Conservation (phyloP, 257 asterid genomes). For the Asclepias syriaca region DNA sequence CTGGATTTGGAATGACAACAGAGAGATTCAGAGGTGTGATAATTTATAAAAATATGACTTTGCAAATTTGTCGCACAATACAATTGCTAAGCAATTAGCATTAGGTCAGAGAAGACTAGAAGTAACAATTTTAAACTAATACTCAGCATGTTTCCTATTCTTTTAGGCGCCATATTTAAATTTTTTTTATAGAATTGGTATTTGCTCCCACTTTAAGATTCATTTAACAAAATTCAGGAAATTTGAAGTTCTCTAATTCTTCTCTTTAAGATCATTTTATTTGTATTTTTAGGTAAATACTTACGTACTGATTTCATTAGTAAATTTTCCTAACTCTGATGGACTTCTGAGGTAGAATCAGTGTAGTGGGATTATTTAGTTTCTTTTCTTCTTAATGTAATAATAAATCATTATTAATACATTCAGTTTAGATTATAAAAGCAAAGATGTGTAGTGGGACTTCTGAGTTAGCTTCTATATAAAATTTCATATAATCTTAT, state of each 20-base stretch:
- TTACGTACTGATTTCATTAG: neutral
- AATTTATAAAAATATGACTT: neutral
- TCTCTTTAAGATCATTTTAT: neutral
- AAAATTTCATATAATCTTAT: no score
- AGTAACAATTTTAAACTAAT: neutral
- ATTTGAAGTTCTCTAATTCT: neutral
- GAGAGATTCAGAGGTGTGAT: neutral
- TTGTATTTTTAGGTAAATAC: neutral
- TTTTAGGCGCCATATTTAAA: neutral
- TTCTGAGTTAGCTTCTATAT: no score
- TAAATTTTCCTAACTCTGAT: neutral
- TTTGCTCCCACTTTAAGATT: neutral
- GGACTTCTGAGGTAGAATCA: neutral
- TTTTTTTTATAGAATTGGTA: neutral
- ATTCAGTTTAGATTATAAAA: no score
- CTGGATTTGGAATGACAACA: neutral
- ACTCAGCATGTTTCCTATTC: neutral
- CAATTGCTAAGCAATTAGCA: neutral
- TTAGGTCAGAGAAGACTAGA: neutral
- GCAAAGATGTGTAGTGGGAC: no score
- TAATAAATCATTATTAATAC: neutral
- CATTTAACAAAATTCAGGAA: neutral
- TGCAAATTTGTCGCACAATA: neutral
- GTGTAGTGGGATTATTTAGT: neutral
- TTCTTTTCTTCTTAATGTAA: neutral